Evolutionary conservation across 345 rosid species (phyloP), one percentile per base, ranked within the genome.

Genomic region (Aurinia saxatilis): DNA sequence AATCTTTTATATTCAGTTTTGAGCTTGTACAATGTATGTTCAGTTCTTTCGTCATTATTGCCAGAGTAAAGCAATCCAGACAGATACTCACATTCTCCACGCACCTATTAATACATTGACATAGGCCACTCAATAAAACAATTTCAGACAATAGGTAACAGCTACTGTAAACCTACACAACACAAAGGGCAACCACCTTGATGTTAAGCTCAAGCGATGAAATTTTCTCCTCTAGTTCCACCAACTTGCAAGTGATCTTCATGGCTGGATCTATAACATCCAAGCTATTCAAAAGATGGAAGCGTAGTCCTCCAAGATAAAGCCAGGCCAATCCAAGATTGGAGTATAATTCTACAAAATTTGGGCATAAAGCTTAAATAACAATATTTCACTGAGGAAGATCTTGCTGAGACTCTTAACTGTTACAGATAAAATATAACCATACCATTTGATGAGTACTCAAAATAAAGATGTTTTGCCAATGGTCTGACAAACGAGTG

Each of bases 251-350:
- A 36, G 80, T 74, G 60, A 82, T 83, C 74, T 89, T 89, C 78
- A 74, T 62, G 49, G 82, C 84, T 61, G 98, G 98, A 78, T 92
- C 98, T 66, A 87, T 52, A 72, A 73, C 84, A 79, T 82, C 84
- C 66, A 77, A 57, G 56, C 77, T 49, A 71, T 77, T 80, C 80
- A 92, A 75, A 64, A 89, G 97, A 73, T 63, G 71, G 70, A 81
- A 85, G 44, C 95, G 93, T 60, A 92, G 66, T 16, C 72, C 85
- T 33, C 97, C 98, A 54, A 92, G 84, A 42, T 70, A 68, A 46
- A 89, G 51, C 97, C 97, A 92, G 14, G 81, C 86, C 66, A 65
- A 62, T 44, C 95, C 96, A 68, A 82, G 80, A 56, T 68, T 80
- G 68, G 62, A 67, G 70, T 75, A 59, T 37, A 67, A 70, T 39